phyloP scores from a whole-genome alignment of 805 yeast species.

The Saccharomyces mikatae region DNA sequence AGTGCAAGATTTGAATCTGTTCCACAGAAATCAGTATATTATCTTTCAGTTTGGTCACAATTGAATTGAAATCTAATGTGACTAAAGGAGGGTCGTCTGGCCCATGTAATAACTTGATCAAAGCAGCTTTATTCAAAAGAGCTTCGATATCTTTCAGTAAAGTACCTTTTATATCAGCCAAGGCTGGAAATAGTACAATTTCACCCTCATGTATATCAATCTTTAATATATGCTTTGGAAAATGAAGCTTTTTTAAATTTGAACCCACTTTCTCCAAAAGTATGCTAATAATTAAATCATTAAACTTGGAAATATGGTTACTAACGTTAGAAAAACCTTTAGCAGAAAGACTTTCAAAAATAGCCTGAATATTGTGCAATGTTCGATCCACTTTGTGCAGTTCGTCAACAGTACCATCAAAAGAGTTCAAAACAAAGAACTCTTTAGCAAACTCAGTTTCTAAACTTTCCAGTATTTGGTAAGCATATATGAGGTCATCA shows the following conservation, averaged over 20 bases:
- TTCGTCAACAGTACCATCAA: not conserved
- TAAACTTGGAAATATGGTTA: conserved; percentile 1
- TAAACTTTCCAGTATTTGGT: conserved; percentile 30
- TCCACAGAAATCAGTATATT: not conserved
- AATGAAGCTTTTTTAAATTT: not conserved
- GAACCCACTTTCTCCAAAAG: not conserved
- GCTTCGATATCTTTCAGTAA: not conserved
- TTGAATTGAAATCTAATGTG: not conserved
- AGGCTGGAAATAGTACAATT: not conserved
- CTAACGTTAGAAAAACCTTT: not conserved
- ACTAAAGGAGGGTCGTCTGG: not conserved
- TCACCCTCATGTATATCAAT: not conserved
- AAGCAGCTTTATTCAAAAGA: not conserved
- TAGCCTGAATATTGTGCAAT: conserved; percentile 1
- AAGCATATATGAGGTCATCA: conserved; percentile 24
- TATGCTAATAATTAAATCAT: conserved; percentile 1
- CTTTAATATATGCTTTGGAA: not conserved
- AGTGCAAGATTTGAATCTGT: not conserved
- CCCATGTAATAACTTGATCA: not conserved
- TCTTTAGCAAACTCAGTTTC: conserved; percentile 1
- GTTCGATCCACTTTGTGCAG: not conserved
- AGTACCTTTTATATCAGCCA: not conserved
- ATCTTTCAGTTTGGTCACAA: not conserved
- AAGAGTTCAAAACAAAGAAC: not conserved
- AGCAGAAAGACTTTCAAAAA: conserved; percentile 1